A percentile compares a stretch with the other conserved stretches of the same genome.
Evolutionary conservation across 805 yeast species (phyloP).

Genomic region (Yamadazyma takamatsuzukensis): DNA sequence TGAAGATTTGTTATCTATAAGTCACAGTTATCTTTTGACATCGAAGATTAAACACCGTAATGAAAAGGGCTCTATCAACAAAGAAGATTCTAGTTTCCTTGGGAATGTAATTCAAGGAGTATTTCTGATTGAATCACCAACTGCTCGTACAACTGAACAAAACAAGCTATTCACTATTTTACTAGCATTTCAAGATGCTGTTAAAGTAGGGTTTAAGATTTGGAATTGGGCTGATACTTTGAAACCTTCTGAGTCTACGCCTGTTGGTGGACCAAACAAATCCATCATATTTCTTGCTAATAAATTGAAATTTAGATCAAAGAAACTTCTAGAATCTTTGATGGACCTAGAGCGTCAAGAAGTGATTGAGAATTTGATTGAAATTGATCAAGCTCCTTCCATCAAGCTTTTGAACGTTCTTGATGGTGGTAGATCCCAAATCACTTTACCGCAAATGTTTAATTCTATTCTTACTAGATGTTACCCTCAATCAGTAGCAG

Average conservation of each 20-base stretch:
- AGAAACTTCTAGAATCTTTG: conserved; percentile 59
- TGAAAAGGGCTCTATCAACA: conserved; percentile 11
- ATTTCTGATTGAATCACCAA: conserved; percentile 66
- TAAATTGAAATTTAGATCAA: conserved; percentile 65
- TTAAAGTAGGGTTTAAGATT: conserved; percentile 50
- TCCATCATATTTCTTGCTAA: conserved; percentile 42
- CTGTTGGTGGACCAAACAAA: conserved; percentile 10
- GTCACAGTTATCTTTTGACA: conserved; percentile 52
- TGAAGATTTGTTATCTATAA: conserved; percentile 58
- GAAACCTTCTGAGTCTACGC: conserved; percentile 10
- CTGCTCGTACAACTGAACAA: conserved; percentile 45
- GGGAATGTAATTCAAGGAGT: conserved; percentile 76
- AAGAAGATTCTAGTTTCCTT: conserved; percentile 43
- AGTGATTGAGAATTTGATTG: conserved; percentile 62
- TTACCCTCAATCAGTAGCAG: conserved; percentile 27
- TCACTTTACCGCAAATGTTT: conserved; percentile 67
- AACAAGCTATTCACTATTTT: conserved; percentile 54
- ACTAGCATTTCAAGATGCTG: conserved; percentile 61
- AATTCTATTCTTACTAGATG: conserved; percentile 50
- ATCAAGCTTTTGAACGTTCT: conserved; percentile 69
- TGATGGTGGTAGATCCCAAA: conserved; percentile 79
- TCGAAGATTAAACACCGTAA: conserved; percentile 20
- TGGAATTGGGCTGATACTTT: conserved; percentile 68
- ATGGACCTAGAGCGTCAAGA: conserved; percentile 70
- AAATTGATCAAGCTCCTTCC: conserved; percentile 19